Conservation (phyloP, 2,329 filamentous ascomycete genomes). For the Colletotrichum eremochloae region DNA sequence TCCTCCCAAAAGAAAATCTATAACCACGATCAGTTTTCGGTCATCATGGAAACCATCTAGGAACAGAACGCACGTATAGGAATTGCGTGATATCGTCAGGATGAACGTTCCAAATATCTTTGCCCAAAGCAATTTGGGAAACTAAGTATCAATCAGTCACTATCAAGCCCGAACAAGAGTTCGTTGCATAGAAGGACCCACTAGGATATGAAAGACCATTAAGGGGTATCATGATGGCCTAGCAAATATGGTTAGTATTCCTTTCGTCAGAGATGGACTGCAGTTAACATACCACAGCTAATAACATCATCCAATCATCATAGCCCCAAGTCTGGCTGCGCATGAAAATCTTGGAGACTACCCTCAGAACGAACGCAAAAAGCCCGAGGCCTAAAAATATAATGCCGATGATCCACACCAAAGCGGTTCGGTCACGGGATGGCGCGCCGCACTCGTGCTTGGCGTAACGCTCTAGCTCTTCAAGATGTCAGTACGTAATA, state of each 20-base stretch:
- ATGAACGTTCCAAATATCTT: conserved; percentile 55
- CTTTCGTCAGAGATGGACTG: conserved; percentile 1
- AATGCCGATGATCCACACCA: conserved; percentile 47
- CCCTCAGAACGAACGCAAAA: conserved; percentile 49
- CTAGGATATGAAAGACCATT: conserved; percentile 30
- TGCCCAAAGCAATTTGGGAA: conserved; percentile 50
- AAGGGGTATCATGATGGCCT: conserved; percentile 36
- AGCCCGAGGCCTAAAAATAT: conserved; percentile 49
- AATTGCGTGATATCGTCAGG: conserved; percentile 46
- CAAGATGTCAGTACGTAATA: background rate
- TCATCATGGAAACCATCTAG: rapidly evolving
- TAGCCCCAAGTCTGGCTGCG: conserved; percentile 49
- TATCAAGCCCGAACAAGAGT: too few relatives aligned
- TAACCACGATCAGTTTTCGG: background rate
- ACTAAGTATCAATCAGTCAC: conserved; percentile 46
- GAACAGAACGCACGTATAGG: conserved; percentile 46
- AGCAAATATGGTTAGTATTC: conserved; percentile 10
- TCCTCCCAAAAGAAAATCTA: conserved; percentile 49
- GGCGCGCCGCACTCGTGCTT: conserved; percentile 46
- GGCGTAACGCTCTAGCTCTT: conserved; percentile 44
- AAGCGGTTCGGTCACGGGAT: conserved; percentile 46
- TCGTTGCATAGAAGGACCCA: background rate
- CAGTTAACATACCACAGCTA: conserved; percentile 48
- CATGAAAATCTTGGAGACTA: conserved; percentile 47
- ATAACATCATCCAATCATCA: conserved; percentile 57